Base-by-base conservation (phyloP, 2,329 filamentous ascomycete genomes). In the Trichoderma arundinaceum region DNA sequence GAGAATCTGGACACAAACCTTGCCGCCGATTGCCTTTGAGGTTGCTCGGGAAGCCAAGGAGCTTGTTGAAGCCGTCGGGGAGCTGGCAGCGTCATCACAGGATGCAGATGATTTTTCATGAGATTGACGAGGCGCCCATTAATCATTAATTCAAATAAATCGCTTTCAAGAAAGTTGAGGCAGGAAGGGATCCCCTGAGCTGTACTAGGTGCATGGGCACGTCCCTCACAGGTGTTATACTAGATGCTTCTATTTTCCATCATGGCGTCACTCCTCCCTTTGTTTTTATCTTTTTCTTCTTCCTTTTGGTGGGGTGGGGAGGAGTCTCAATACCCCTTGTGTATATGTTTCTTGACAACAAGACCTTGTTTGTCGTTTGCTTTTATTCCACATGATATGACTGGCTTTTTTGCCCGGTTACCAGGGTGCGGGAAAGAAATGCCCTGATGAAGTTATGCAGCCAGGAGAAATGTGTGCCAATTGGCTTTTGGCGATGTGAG, bases 11-110 rank as follows among this genome's bases (percentile, higher is more conserved):
- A 89, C 85, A 63, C 88, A 90, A 75, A 88, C 86, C 33, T 79
- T 96, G 58, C 92, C 92, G 10, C 92, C 92, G 2, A 88, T 95
- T 70, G 92, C 92, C n/a, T 96, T 96, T 77, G 90, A 92, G 77
- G 90, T 94, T 74, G 92, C 91, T 7, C 84, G 90, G 67, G 90
- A 93, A 77, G 91, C 90, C 59, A 95, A 94, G 81, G 92, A 91
- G 74, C 79, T 92, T 67, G 77, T 77, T 28, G 79, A 82, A 69
- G 74, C 75, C n/a, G 75, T 83, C 10, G 80, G 79, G 64, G 74
- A 75, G 70, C 69, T 81, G 61, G 75, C 72, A 62, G 74, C 73
- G 32, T 68, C 65, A 53, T 65, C 70, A 38, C 66, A 69, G 59
- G 76, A 76, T 32, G 74, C 71, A 58, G 80, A 84, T 68, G 83